phyloP scores from a whole-genome alignment of 306 rosid genomes.

The Begonia masoniana region DNA sequence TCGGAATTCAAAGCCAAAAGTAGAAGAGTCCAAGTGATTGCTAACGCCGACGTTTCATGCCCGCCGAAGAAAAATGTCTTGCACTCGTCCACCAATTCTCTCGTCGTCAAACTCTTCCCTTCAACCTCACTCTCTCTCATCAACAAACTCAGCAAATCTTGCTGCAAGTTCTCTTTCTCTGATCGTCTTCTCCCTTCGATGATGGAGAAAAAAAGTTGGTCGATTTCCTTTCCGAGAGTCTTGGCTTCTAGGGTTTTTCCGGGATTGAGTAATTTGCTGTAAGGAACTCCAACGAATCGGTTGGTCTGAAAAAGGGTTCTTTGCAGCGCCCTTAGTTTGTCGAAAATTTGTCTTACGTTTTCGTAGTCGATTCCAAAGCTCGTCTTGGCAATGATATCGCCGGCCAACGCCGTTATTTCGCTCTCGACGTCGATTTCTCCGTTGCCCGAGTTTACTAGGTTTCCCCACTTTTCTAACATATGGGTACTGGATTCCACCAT shows the following conservation, averaged over 20 bases:
- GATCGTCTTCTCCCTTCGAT: constrained; percentile 20
- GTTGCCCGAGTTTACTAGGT: constrained; percentile 28
- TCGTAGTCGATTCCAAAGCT: constrained; percentile 55
- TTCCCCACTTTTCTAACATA: constrained; percentile 59
- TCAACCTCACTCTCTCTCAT: constrained; percentile 24
- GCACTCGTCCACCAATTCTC: constrained; percentile 70
- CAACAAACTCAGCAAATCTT: constrained; percentile 49
- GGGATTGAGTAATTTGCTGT: constrained; percentile 31
- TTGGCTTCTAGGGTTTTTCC: constrained; percentile 42
- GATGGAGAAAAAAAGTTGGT: constrained; percentile 24
- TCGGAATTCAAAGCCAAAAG: constrained; percentile 52
- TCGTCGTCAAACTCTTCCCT: constrained; percentile 25
- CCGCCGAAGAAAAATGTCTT: constrained; percentile 91
- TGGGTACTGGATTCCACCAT: constrained; percentile 47
- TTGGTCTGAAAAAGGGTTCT: constrained; percentile 44
- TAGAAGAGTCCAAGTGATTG: constrained; percentile 73
- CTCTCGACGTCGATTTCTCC: constrained; percentile 47
- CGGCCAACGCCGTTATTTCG: constrained; percentile 42
- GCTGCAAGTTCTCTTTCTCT: not conserved
- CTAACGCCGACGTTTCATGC: constrained; percentile 84
- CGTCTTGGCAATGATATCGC: constrained; percentile 68
- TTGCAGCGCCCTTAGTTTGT: constrained; percentile 47
- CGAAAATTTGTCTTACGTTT: constrained; percentile 29
- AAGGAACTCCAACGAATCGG: constrained; percentile 78
- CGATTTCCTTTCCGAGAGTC: constrained; percentile 60